phyloP scores from a whole-genome alignment of 257 asterid genomes.

The Leptodermis oblonga region DNA sequence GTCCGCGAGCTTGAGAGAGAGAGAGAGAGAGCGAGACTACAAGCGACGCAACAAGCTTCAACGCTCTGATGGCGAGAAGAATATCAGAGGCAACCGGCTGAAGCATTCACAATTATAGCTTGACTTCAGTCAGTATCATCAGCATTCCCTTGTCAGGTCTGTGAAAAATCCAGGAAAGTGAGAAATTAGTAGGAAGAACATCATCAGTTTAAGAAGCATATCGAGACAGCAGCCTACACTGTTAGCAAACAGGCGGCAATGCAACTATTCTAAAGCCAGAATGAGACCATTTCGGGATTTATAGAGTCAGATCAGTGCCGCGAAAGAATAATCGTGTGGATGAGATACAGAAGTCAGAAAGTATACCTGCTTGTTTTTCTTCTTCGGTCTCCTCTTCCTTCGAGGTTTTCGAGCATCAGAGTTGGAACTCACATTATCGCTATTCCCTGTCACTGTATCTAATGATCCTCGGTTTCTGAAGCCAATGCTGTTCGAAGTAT shows the following conservation, averaged over 20 bases:
- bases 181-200: neutral
- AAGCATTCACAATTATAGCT: neutral
- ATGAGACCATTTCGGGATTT: neutral
- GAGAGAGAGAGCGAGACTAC: neutral
- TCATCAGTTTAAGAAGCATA: neutral
- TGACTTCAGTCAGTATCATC: neutral
- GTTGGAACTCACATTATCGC: slow-evolving; percentile 35
- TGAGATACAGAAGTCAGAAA: neutral
- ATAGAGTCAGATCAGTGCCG: neutral
- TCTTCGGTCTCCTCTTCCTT: slow-evolving; percentile 93
- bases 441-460: slow-evolving; percentile 66
- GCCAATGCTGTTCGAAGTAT: slow-evolving; percentile 59
- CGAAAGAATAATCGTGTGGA: neutral
- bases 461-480: slow-evolving; percentile 42
- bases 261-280: neutral
- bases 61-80: neutral
- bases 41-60: neutral
- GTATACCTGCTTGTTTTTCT: slow-evolving; percentile 67
- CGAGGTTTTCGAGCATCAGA: slow-evolving; percentile 70
- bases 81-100: neutral
- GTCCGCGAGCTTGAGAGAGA: neutral
- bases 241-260: neutral
- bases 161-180: neutral
- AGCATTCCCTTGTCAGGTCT: slow-evolving; percentile 9
- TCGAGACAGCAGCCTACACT: neutral